A percentile compares a stretch with the other conserved stretches of the same genome.
Conservation (phyloP, 1,139 yeast species). For the Kazachstania sp. region DNA sequence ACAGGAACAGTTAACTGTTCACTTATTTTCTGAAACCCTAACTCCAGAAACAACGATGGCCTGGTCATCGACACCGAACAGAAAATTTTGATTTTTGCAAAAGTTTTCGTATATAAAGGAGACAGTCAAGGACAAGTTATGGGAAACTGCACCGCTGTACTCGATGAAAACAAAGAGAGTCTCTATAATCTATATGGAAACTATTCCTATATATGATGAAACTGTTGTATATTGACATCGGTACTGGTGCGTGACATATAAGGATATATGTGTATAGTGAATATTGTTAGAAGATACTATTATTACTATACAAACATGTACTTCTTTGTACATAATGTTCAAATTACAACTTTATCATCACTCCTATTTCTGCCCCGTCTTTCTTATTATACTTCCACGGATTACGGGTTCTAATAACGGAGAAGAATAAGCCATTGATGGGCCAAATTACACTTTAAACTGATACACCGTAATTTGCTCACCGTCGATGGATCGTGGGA, state of each 20-base stretch:
- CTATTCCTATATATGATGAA: too few species aligned
- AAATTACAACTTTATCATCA: conserved; percentile 7
- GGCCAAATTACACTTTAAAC: conserved; percentile 15
- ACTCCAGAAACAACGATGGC: too few species aligned
- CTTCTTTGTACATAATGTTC: too few species aligned
- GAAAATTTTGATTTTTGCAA: too few species aligned
- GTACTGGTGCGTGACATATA: not conserved
- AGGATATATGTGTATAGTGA: not conserved
- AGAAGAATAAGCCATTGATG: conserved; percentile 49
- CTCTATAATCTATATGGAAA: too few species aligned
- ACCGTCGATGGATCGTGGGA: conserved; percentile 22
- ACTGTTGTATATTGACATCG: not conserved
- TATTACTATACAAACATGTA: not conserved
- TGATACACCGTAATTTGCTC: conserved; percentile 23
- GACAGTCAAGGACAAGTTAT: too few species aligned
- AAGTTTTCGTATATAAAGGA: too few species aligned
- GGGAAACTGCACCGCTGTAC: too few species aligned
- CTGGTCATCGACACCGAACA: too few species aligned
- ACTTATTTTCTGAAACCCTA: too few species aligned
- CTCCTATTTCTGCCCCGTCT: conserved; percentile 74
- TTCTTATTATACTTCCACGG: conserved; percentile 37
- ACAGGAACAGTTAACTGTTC: too few species aligned
- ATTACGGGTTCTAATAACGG: conserved; percentile 59
- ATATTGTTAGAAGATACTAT: not conserved
- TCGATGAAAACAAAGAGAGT: too few species aligned